Base-by-base conservation (phyloP, 306 rosid species). In the Coriaria nepalensis region DNA sequence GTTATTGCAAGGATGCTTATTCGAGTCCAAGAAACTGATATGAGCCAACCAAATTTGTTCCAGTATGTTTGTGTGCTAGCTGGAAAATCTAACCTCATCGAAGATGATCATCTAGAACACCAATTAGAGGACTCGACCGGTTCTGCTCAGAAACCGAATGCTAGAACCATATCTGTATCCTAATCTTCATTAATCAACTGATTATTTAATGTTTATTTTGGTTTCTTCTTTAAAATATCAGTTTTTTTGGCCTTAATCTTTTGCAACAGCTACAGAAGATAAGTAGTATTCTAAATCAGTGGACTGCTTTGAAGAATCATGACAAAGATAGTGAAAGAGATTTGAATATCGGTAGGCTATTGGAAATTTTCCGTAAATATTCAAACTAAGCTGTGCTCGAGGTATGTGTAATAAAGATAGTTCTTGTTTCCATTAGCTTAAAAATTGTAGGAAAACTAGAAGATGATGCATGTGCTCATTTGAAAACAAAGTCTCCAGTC, bases 151-250 rank as follows among this genome's bases (percentile, higher is more conserved):
- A 60, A 62, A 54, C 58, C 66, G 10, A 71, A 56, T 62, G 74
- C 97, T 73, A 73, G 70, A 64, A 66, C 60, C 35, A 60, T 70
- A 72, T 75, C 87, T 37, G 97, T 90, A 90, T 90, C 97, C 97
- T 82, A 43, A 50, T 45, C 6, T 34, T 52, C 13, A 43, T 35
- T 55, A 42, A 7, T 45, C 38, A 10, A 32, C 36, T n/a, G 6
- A 43, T 14, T 20, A 37, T 7, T 9, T 33, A 10, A 57, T 14
- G 8, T 57, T 11, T 57, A 6, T 35, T 46, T 56, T 35, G 33
- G 36, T 20, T 33, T 37, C 37, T 14, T 37, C 34, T 6, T 5
- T 62, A 63, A 13, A 45, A 42, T 53, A 40, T 60, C 29, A 38
- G n/a, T 56, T 47, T 32, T 57, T 60, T 61, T 69, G 56, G 35